Evolutionary conservation across 2,329 filamentous ascomycete species (phyloP), one percentile per base, ranked within the genome.

Genomic region (Purpureocillium takamizusanense): DNA sequence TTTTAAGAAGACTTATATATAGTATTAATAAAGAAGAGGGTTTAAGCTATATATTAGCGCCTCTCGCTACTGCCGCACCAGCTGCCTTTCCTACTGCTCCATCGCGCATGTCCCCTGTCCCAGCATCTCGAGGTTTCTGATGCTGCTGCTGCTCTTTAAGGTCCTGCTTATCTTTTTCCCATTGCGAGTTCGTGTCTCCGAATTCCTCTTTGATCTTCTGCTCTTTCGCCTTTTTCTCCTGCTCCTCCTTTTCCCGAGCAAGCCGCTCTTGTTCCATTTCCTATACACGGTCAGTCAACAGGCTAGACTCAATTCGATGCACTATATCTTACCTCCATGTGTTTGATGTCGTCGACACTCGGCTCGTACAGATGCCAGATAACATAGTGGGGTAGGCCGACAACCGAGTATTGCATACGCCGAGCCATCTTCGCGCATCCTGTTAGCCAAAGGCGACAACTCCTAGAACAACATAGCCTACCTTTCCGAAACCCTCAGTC

Each of bases 321-420:
- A 30, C 4, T 21, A 2, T 7, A 11, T 53, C 66, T 42, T 60
- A 81, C 78, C 68, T 89, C 90, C 92, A 98, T 98, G 55, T 97
- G 92, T 42, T 85, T 81, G 46, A 97, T 86, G 54, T 98, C 92
- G 54, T 98, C 92, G 13, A 95, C 86, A 53, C 87, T 95, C n/a
- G 92, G 92, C 62, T 98, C 92, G 67, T 98, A 98, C 54, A 98
- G 72, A 80, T 98, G 92, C 92, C 92, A 98, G 48, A 98, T 95
- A 1, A 88, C 95, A 62, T 98, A 98, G 59, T 98, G 92, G 7
- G 92, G 92, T 34, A 98, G 72, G 25, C 92, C 92, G 42, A 98
- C 84, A 14, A 98, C 92, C 0, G 89, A 95, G 56, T 86, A 97
- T 42, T 84, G 74, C 92, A 98, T 97, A 43, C 86, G 82, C 61